Percentiles rank a stretch among this genome's conserved stretches.
Evolutionary conservation across 2,329 filamentous ascomycete genomes (phyloP).

Genomic region (Ceratocystis huliohia): DNA sequence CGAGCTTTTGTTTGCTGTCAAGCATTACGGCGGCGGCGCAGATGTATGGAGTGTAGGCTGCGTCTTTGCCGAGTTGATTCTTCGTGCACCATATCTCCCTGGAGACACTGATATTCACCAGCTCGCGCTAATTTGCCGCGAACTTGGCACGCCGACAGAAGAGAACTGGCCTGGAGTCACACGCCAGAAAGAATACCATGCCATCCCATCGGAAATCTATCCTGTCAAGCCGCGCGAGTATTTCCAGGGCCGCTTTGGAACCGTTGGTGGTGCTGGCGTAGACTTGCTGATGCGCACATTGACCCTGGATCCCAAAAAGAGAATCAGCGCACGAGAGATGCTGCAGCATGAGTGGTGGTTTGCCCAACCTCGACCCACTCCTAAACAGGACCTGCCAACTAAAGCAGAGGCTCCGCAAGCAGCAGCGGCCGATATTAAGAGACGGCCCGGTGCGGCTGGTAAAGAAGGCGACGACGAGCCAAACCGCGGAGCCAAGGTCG

Average conservation of each 20-base stretch:
- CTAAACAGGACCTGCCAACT: conserved; percentile 66
- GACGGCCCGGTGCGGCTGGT: conserved; percentile 37
- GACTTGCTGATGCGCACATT: conserved; percentile 81
- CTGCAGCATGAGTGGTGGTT: conserved; percentile 80
- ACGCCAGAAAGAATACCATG: conserved; percentile 58
- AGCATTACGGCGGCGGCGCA: conserved; percentile 78
- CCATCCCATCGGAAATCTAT: conserved; percentile 50
- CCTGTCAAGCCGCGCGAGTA: conserved; percentile 54
- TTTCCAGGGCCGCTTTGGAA: conserved; percentile 65
- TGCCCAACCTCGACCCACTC: conserved; percentile 68
- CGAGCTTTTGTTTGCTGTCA: conserved; percentile 81
- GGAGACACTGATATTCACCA: conserved; percentile 79
- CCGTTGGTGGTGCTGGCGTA: conserved; percentile 68
- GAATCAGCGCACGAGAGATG: conserved; percentile 64
- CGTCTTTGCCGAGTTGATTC: conserved; percentile 82
- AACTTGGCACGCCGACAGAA: conserved; percentile 81
- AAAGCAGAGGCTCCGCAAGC: conserved; percentile 58
- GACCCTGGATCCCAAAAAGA: conserved; percentile 70
- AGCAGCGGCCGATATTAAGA: conserved; percentile 65
- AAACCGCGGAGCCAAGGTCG: conserved; percentile 59
- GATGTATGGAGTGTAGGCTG: conserved; percentile 90
- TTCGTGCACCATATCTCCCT: conserved; percentile 70
- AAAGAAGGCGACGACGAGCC: conserved; percentile 52
- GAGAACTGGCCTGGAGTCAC: conserved; percentile 91
- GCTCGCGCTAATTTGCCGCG: conserved; percentile 68